Base-by-base conservation (phyloP, 2,329 filamentous ascomycete genomes). In the Hypoxylon sp. region DNA sequence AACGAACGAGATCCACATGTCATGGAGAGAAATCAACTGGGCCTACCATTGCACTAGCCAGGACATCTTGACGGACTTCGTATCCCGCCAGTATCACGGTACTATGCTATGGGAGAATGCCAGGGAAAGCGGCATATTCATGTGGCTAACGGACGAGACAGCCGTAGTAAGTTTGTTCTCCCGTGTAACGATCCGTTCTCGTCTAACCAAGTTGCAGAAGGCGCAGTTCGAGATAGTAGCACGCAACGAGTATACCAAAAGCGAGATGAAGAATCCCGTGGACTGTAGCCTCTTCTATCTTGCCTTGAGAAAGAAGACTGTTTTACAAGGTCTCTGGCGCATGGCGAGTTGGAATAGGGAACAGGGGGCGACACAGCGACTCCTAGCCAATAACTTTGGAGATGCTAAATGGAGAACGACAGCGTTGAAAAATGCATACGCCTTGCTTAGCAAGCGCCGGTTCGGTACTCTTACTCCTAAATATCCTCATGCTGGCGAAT, bases 391-490 rank as follows among this genome's bases (percentile, higher is more conserved):
- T 73, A 93, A 98, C 75, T 99, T 99, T 76, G 84, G 87, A 3
- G 91, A 97, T 65, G 85, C 89, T 0, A 90, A 92, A 70, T 98
- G 95, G 92, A 91, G 87, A 75, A 97, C 91, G 1, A 88, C 92
- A 4, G 95, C 95, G 0, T 81, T 97, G 62, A 99, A 99, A 79
- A 99, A 99, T 75, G 95, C 95, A 0, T 99, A 97, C 78, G 94
- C 95, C 2, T 79, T 99, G 56, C 89, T 99, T 74, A 95, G 94
- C 68, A 96, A 93, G 78, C 87, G 93, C 46, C 85, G 95, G 51
- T 97, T 97, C 75, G 87, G 91, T 93, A 77, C 74, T 84, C 73
- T 11, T 39, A 26, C 24, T 32, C 3, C 6, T 6, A 22, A 8
- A 4, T 26, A 24, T 43, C 10, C 2, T 13, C 6, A 10, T n/a